These are phyloP conservation scores for Cercis canadensis DNA, from an alignment of 306 rosid species.

Conservation along the genomic window DNA sequence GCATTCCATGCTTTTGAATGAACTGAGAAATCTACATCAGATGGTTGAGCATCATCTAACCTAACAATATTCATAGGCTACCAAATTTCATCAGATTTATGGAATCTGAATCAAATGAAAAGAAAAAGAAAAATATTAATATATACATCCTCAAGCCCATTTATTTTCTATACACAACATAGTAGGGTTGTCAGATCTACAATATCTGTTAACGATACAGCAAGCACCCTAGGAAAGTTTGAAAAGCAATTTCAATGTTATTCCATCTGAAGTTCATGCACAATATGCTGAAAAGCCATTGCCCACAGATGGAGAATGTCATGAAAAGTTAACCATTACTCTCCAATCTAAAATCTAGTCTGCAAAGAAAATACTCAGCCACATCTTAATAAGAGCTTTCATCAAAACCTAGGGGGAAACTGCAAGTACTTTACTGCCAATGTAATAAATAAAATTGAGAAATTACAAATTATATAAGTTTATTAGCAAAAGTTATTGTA, in stretches of 20 bases:
- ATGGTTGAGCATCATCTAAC: background rate
- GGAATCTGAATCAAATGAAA: background rate
- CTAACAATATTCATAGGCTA: slow-evolving; percentile 10
- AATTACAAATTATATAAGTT: background rate
- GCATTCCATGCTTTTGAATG: background rate
- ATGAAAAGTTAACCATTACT: no score
- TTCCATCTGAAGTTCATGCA: no score
- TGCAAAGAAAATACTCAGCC: background rate
- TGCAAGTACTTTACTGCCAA: background rate
- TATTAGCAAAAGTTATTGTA: slow-evolving; percentile 9
- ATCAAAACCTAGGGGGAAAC: background rate
- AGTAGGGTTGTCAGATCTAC: background rate
- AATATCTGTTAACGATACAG: background rate
- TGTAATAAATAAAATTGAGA: background rate
- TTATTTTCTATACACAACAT: slow-evolving; percentile 1
- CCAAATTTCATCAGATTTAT: background rate
- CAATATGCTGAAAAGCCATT: no score
- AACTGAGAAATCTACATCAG: background rate
- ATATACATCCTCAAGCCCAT: slow-evolving; percentile 1
- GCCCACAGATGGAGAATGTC: no score
- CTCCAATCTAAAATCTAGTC: background rate
- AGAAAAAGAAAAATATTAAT: background rate
- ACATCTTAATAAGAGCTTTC: background rate
- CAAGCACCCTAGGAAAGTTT: no score
- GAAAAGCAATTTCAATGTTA: no score